Evolutionary conservation across 2,329 filamentous ascomycete genomes (phyloP), one percentile per base, ranked within the genome.

Genomic region (Colletotrichum sp.): DNA sequence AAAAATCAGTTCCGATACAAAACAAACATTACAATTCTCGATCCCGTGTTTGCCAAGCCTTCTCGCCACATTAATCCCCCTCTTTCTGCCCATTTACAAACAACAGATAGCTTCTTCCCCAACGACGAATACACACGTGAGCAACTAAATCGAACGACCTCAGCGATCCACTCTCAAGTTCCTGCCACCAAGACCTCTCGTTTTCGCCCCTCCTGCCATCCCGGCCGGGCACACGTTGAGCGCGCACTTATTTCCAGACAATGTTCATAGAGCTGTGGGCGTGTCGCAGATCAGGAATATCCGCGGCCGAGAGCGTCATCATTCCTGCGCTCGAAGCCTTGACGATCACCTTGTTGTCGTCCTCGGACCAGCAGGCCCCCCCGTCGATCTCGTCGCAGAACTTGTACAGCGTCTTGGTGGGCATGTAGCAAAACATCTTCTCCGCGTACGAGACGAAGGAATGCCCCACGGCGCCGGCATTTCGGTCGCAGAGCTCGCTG

Each of bases 391-490:
- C 58, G 2, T 65, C 66, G 71, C 78, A 79, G 58, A 79, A 74
- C 5, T 43, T 3, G 60, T 77, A 78, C 30, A 77, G 3, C 7
- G 60, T 77, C 75, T 78, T 78, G 66, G 64, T 60, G 32, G 65
- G 60, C 78, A 79, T 78, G 73, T 78, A 64, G 70, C 78, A 79
- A 62, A 79, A 78, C 58, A 68, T 76, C 22, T 71, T 43, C 64
- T 79, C 78, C 7, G 22, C 13, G 65, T 77, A 78, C 13, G 77
- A 79, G 16, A 78, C 77, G 36, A 79, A 76, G 0, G 60, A 64
- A n/a, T 22, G 32, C n/a, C 60, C 60, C 15, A 64, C 25, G 18
- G 56, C 56, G 56, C 56, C 18, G 27, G 25, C 56, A 5, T 27
- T 28, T 27, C 27, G 25, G 28, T 60, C 25, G 56, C 56, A 60